Base-by-base conservation (phyloP, 768 basidiomycete genomes). In the Auricularia heimuer region DNA sequence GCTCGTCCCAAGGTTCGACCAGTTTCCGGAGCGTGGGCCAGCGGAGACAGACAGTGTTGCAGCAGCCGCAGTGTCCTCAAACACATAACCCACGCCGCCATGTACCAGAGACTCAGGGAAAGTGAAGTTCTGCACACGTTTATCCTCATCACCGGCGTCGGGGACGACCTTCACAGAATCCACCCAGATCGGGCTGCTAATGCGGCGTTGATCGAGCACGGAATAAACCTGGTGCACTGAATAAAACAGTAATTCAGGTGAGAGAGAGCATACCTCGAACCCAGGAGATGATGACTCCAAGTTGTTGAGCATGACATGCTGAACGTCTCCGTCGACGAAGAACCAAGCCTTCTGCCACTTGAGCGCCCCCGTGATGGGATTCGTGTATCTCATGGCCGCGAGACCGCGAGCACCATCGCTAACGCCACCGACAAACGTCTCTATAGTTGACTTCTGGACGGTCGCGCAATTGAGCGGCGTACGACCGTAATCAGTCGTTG, bases 301-400 rank as follows among this genome's bases (percentile, higher is more conserved):
- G 66, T 76, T 77, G 62, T 84, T 78, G 33, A 89, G 70, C 80
- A 85, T 84, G 67, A 89, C 83, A 67, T 84, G 80, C 68, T 87
- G 85, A 10, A 85, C 75, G 66, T 86, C 85, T 68, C 84, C 74
- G 14, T 82, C 79, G 39, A 89, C 76, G 81, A 88, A 89, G 76
- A 90, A 89, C 85, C 85, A 88, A 0, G 82, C 79, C 73, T 89
- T 90, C 69, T 87, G 85, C 79, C 81, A 90, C 54, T 75, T 71
- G 37, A 90, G 72, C 10, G 77, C 69, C 16, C 75, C 68, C 3
- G 85, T 88, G 60, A 77, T 64, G 3, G 89, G 87, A 69, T 89
- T 89, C 33, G 81, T 82, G 71, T 84, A 90, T 61, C 24, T 14
- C 86, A 88, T 87, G 29, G 79, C 85, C 0, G 82, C 82, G 16